phyloP scores from a whole-genome alignment of 768 basidiomycete genomes.

The Russula virescens region DNA sequence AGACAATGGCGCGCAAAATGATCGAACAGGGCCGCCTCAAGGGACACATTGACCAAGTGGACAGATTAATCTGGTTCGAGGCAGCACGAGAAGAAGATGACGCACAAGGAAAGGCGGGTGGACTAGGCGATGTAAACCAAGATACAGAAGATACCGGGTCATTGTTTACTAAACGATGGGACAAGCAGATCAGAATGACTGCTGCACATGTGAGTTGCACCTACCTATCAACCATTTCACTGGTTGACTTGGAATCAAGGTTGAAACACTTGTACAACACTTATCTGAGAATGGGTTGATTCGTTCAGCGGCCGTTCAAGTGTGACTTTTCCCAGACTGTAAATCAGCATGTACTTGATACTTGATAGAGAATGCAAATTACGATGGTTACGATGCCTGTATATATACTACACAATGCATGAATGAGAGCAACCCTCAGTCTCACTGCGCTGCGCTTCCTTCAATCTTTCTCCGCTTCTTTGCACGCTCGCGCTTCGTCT shows the following conservation, averaged over 20 bases:
- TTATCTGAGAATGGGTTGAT: slow-evolving; percentile 69
- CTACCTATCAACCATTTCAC: slow-evolving; percentile 5
- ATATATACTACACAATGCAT: slow-evolving; percentile 30
- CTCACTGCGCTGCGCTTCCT: slow-evolving; percentile 20
- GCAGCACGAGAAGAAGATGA: slow-evolving; percentile 81
- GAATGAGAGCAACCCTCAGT: slow-evolving; percentile 22
- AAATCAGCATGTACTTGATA: slow-evolving; percentile 14
- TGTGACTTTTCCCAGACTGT: slow-evolving; percentile 7
- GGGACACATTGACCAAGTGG: slow-evolving; percentile 94
- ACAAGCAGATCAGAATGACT: slow-evolving; percentile 83
- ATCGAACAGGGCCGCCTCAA: slow-evolving; percentile 94
- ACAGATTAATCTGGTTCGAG: slow-evolving; percentile 92
- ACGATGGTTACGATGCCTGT: slow-evolving; percentile 20
- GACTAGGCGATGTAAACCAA: slow-evolving; percentile 81
- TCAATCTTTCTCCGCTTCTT: slow-evolving; percentile 71
- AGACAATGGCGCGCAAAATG: slow-evolving; percentile 98
- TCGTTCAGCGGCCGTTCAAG: slow-evolving; percentile 30
- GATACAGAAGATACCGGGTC: slow-evolving; percentile 84
- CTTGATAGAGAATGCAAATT: slow-evolving; percentile 17
- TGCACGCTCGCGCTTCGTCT: slow-evolving; percentile 87
- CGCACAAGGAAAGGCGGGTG: slow-evolving; percentile 91
- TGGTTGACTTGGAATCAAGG: slow-evolving; percentile 38
- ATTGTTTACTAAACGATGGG: slow-evolving; percentile 93
- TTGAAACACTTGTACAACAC: slow-evolving; percentile 83
- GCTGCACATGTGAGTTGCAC: slow-evolving; percentile 67